Evolutionary conservation across 2,329 filamentous ascomycete species (phyloP).

Genomic region (Hymenoscyphus salicellus): DNA sequence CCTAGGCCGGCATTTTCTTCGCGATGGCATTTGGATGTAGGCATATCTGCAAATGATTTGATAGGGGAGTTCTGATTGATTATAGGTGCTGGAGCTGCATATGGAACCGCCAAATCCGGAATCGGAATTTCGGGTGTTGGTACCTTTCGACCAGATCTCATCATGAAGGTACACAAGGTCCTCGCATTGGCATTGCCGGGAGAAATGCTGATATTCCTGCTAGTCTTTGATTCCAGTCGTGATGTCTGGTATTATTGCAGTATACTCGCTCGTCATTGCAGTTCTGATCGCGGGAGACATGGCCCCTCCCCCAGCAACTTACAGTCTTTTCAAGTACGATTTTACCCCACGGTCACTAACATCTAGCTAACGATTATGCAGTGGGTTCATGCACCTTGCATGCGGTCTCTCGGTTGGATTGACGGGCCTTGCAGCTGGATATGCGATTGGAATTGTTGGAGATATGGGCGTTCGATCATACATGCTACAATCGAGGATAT

Average conservation of each 20-base stretch:
- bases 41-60: conserved; percentile 24
- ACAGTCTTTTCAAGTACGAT: conserved; percentile 78
- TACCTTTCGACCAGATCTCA: conserved; percentile 79
- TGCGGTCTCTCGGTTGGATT: conserved; percentile 88
- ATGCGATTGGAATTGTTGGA: conserved; percentile 93
- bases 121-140: conserved; percentile 85
- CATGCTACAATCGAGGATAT: conserved; percentile 94
- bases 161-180: conserved; percentile 70
- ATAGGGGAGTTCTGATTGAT: conserved; percentile 29
- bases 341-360: conserved; percentile 20
- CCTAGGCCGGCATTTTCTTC: conserved; percentile 70
- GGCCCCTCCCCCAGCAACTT: conserved; percentile 65
- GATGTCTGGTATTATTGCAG: conserved; percentile 99
- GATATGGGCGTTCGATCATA: conserved; percentile 91
- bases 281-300: conserved; percentile 94
- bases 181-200: neutral
- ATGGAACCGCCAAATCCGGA: conserved; percentile 83
- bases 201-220: conserved; percentile 7
- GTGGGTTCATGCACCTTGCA: conserved; percentile 89
- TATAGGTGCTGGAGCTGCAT: conserved; percentile 65
- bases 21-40: conserved; percentile 84
- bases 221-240: conserved; percentile 84
- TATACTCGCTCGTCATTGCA: conserved; percentile 94
- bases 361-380: conserved; percentile 36
- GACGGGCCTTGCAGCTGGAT: conserved; percentile 89